Evolutionary conservation across 2,329 filamentous ascomycete genomes (phyloP), one percentile per base, ranked within the genome.

Genomic region (Fusarium duplospermum): DNA sequence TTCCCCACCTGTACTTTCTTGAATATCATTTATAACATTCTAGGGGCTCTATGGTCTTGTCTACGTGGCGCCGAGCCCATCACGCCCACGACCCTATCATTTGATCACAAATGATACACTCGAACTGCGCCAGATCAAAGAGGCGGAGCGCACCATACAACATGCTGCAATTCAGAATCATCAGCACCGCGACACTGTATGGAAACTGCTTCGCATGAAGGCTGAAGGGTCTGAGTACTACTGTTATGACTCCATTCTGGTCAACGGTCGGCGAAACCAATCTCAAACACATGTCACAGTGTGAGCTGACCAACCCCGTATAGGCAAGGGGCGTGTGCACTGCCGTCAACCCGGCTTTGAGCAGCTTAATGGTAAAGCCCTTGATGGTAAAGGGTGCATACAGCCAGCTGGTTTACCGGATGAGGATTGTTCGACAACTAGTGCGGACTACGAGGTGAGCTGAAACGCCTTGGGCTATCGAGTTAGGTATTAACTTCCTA

Each of bases 241-340:
- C 6, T 67, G 65, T 8, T 67, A 66, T 6, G 62, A 67, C 18
- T 59, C 65, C 1, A 52, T 67, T 11, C 35, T 67, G 0, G 42
- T 67, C 2, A 67, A 66, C 2, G 65, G 52, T 67, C 35, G 5
- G 33, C 2, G 0, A 4, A 22, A 6, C 24, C 9, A n/a, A 29
- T 8, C 27, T 18, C 29, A 54, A 6, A 9, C 6, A 10, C 27
- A 22, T n/a, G 8, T 13, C n/a, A 5, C 2, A 22, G 29, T 14
- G 33, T 29, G 18, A 33, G 33, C 18, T 54, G n/a, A 54, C 29
- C 4, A 54, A 4, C 33, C 14, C 2, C 6, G 11, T 33, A 3
- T 18, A 67, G 62, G 61, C 4, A 67, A 65, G 20, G 65, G 65
- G 4, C 65, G 65, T 0, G 65, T 65, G 3, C 62, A 67, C 27